Conservation (phyloP, 2,329 filamentous ascomycete genomes). For the Lasiodiplodia hormozganensis region DNA sequence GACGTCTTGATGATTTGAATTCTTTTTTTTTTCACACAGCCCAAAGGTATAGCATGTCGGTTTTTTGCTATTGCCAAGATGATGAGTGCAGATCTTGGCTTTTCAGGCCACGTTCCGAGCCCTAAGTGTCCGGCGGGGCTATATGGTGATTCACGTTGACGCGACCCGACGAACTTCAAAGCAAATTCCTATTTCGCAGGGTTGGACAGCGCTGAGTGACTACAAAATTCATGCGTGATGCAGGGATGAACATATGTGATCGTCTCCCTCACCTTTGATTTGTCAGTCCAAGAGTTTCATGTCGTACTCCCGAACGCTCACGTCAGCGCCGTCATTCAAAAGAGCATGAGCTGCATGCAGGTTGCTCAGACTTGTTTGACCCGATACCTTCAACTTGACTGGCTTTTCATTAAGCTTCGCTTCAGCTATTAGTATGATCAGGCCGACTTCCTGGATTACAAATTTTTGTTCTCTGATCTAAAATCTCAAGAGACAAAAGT, state of each 20-base stretch:
- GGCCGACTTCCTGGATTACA: too few relatives aligned
- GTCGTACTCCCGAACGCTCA: background rate
- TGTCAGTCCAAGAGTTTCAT: background rate
- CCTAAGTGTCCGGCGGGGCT: background rate
- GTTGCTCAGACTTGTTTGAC: too few relatives aligned
- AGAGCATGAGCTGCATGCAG: too few relatives aligned
- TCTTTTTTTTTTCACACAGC: background rate
- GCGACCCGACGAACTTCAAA: background rate
- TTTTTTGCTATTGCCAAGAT: background rate
- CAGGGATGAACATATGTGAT: background rate
- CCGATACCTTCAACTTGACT: too few relatives aligned
- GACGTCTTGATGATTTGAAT: background rate
- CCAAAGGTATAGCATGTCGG: background rate
- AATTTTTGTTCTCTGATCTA: too few relatives aligned
- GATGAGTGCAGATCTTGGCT: background rate
- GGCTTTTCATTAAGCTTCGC: too few relatives aligned
- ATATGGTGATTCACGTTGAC: background rate
- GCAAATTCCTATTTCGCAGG: background rate
- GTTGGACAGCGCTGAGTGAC: background rate
- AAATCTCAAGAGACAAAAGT: too few relatives aligned
- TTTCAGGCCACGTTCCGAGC: background rate
- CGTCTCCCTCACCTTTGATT: background rate
- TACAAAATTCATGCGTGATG: background rate
- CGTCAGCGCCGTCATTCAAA: too few relatives aligned
- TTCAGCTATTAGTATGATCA: too few relatives aligned